Percentiles rank a stretch among this genome's conserved stretches.
Evolutionary conservation across 75 land plant species (phyloP).

Genomic region (Adiantum capillusveneris): DNA sequence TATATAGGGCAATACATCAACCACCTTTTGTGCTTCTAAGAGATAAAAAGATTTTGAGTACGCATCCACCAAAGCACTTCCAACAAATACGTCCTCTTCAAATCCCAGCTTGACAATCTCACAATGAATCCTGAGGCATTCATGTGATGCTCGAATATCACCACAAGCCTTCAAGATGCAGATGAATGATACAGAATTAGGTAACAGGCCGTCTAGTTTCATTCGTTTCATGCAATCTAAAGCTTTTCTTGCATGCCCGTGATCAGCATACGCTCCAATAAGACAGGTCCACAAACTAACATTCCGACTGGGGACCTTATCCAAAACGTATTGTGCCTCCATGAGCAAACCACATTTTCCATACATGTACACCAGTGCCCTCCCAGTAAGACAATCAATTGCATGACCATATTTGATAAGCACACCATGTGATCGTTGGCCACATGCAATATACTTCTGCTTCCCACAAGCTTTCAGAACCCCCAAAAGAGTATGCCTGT

Average conservation of each 20-base stretch:
- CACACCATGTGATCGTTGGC: slow-evolving; percentile 18
- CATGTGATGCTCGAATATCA: slow-evolving; percentile 10
- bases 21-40: slow-evolving; percentile 20
- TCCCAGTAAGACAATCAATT: neutral
- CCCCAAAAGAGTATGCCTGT: slow-evolving; percentile 42
- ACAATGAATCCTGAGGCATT: slow-evolving; percentile 29
- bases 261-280: slow-evolving; percentile 13
- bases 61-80: slow-evolving; percentile 36
- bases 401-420: slow-evolving; percentile 16
- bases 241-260: slow-evolving; percentile 11
- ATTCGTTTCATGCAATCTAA: slow-evolving; percentile 2
- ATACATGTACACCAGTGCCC: slow-evolving; percentile 5
- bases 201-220: slow-evolving; percentile 10
- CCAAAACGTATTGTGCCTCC: slow-evolving; percentile 13
- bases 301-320: slow-evolving; percentile 13
- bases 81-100: slow-evolving; percentile 28
- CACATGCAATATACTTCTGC: slow-evolving; percentile 10
- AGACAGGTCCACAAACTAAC: slow-evolving; percentile 13
- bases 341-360: slow-evolving; percentile 7
- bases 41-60: slow-evolving; percentile 27
- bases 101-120: slow-evolving; percentile 28
- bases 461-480: slow-evolving; percentile 41
- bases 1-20: slow-evolving; percentile 14
- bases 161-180: slow-evolving; percentile 26
- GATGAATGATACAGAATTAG: slow-evolving; percentile 13